A percentile compares a stretch with the other conserved stretches of the same genome.
phyloP scores from a whole-genome alignment of 2,329 filamentous ascomycete species.

The Escovopsis sp. region DNA sequence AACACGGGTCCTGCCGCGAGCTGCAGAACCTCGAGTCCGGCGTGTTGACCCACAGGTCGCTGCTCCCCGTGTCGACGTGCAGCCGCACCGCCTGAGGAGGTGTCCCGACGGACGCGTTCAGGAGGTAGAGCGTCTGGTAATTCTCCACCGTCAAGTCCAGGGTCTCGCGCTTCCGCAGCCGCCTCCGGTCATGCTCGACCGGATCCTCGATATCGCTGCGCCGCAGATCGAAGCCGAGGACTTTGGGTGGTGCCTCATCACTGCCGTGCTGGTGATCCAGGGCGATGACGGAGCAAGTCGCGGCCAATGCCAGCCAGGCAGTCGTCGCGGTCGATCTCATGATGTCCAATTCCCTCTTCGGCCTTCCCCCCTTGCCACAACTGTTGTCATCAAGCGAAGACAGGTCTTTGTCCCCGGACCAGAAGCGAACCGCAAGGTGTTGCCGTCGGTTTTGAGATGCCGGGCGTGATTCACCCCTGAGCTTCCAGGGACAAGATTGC shows the following conservation, averaged over 20 bases:
- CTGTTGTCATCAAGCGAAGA: too few species aligned
- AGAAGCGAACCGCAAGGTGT: not conserved
- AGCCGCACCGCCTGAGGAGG: conserved; percentile 41
- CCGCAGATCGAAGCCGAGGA: conserved; percentile 30
- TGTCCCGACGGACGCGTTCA: conserved; percentile 48
- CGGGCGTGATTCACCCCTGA: too few species aligned
- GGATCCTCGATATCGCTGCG: conserved; percentile 23
- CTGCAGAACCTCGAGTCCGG: conserved; percentile 44
- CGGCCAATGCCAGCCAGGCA: conserved; percentile 1
- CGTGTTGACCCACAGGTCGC: conserved; percentile 58
- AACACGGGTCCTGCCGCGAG: conserved; percentile 34
- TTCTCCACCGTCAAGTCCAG: conserved; percentile 37
- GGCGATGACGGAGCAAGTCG: conserved; percentile 9
- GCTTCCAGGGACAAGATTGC: not conserved
- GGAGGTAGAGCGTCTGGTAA: conserved; percentile 47
- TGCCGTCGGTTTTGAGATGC: too few species aligned
- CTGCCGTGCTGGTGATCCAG: conserved; percentile 16
- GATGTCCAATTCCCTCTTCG: conserved; percentile 8
- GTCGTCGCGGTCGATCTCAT: conserved; percentile 12
- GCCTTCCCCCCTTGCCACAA: too few species aligned
- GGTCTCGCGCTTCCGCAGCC: conserved; percentile 25
- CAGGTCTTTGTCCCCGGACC: too few species aligned
- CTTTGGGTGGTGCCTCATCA: conserved; percentile 21
- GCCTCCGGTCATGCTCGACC: conserved; percentile 27
- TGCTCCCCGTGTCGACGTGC: conserved; percentile 54